Evolutionary conservation across 345 rosid genomes (phyloP).

Genomic region (Cochlearia excelsa): DNA sequence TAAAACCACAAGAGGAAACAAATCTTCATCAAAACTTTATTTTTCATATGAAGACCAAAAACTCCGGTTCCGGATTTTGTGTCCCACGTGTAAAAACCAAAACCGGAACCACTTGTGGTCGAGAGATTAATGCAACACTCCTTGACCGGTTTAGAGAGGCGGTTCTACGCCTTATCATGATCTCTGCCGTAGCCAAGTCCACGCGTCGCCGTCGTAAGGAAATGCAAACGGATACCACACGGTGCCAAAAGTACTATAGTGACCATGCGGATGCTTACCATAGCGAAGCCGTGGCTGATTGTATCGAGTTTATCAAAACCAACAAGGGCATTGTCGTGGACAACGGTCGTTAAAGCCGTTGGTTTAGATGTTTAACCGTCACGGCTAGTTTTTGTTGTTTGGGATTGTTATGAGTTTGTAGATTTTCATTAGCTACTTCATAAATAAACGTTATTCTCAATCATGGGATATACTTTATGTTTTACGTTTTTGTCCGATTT

Average conservation of each 20-base stretch:
- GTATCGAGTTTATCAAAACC: constrained; percentile 79
- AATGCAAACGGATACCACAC: not conserved
- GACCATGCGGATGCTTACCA: constrained; percentile 45
- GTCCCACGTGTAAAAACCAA: constrained; percentile 46
- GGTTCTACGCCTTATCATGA: constrained; percentile 63
- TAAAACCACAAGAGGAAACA: not conserved
- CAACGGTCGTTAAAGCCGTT: constrained; percentile 7
- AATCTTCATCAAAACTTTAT: not conserved
- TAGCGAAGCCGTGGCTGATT: constrained; percentile 71
- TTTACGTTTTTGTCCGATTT: too few species aligned
- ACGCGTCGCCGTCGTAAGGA: constrained; percentile 15
- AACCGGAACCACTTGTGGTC: constrained; percentile 11
- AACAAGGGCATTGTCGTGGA: constrained; percentile 40
- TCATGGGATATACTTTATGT: too few species aligned
- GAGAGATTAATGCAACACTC: constrained; percentile 36
- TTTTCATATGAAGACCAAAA: constrained; percentile 27
- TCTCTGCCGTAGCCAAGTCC: constrained; percentile 60
- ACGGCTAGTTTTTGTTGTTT: not conserved
- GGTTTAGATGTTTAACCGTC: not conserved
- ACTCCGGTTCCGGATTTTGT: constrained; percentile 39
- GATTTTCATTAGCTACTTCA: too few species aligned
- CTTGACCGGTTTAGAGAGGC: constrained; percentile 59
- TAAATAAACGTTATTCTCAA: too few species aligned
- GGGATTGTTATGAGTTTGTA: too few species aligned
- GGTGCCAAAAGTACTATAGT: constrained; percentile 1